These are phyloP conservation scores for Pleurotus pulmonarius DNA, from an alignment of 768 basidiomycete species.

Conservation along the genomic window DNA sequence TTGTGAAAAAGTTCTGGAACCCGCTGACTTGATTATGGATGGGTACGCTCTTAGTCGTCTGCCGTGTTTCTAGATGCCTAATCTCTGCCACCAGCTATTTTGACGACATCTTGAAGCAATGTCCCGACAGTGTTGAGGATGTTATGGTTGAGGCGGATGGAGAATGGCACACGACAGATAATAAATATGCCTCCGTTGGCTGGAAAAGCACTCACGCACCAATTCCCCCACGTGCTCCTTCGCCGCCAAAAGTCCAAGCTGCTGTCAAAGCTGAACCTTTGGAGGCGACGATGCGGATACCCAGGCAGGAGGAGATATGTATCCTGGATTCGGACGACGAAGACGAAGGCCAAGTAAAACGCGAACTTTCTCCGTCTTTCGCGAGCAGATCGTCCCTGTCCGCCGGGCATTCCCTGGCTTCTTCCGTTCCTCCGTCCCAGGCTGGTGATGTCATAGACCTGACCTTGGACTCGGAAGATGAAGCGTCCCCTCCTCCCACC, in stretches of 20 bases:
- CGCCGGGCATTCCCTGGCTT: conserved; percentile 25
- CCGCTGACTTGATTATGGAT: conserved; percentile 86
- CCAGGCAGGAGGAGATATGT: conserved; percentile 41
- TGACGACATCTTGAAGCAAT: conserved; percentile 74
- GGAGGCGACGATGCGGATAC: conserved; percentile 21
- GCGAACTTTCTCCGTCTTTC: conserved; percentile 68
- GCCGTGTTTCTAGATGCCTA: neutral
- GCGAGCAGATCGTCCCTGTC: conserved; percentile 38
- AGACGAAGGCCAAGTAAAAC: conserved; percentile 71
- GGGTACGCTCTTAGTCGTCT: conserved; percentile 50
- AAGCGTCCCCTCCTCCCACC: conserved; percentile 24
- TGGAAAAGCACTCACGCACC: conserved; percentile 65
- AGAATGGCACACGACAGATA: conserved; percentile 92
- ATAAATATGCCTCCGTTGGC: conserved; percentile 69
- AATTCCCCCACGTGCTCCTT: conserved; percentile 15
- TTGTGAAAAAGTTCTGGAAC: conserved; percentile 75
- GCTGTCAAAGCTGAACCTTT: conserved; percentile 43
- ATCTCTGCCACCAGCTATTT: conserved; percentile 64
- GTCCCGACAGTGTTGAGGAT: conserved; percentile 81
- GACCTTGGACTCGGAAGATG: conserved; percentile 77
- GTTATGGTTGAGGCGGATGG: conserved; percentile 93
- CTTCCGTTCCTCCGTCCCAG: conserved; percentile 25
- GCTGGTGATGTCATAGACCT: conserved; percentile 73
- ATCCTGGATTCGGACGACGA: conserved; percentile 78
- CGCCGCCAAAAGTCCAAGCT: conserved; percentile 31